phyloP scores from a whole-genome alignment of 257 asterid genomes.

The Thymus quinquecostatus region DNA sequence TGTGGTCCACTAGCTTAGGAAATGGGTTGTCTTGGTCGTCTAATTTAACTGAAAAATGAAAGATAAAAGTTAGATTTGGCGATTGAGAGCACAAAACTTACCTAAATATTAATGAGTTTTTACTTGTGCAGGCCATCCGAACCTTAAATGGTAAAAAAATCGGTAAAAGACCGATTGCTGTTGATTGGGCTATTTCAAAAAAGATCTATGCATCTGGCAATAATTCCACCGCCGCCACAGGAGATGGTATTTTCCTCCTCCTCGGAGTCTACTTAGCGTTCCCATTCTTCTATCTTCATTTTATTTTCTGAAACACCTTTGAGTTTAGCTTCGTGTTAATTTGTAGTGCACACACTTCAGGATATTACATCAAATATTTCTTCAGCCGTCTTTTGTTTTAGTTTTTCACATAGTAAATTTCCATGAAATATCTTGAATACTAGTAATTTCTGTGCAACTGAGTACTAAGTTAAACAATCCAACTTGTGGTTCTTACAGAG shows the following conservation, averaged over 20 bases:
- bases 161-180: constrained; percentile 84
- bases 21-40: constrained; percentile 1
- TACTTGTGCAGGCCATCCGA: constrained; percentile 66
- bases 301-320: background rate
- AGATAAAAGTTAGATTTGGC: background rate
- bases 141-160: constrained; percentile 71
- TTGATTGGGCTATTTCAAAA: constrained; percentile 94
- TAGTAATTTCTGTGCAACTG: background rate
- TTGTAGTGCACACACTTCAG: background rate
- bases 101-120: constrained; percentile 1
- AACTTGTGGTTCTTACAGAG: constrained; percentile 42
- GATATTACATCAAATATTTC: background rate
- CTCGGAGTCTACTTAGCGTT: constrained; percentile 3
- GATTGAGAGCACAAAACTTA: constrained; percentile 16
- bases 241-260: constrained; percentile 58
- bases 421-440: background rate
- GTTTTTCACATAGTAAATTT: background rate
- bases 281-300: background rate
- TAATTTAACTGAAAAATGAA: background rate
- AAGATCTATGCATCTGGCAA: constrained; percentile 66
- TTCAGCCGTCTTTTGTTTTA: background rate
- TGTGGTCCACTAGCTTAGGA: constrained; percentile 22
- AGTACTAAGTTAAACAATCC: constrained; percentile 14
- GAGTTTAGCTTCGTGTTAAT: background rate
- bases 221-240: constrained; percentile 44